Conservation (phyloP, 129 eudicot genomes). For the Mikania micrantha region DNA sequence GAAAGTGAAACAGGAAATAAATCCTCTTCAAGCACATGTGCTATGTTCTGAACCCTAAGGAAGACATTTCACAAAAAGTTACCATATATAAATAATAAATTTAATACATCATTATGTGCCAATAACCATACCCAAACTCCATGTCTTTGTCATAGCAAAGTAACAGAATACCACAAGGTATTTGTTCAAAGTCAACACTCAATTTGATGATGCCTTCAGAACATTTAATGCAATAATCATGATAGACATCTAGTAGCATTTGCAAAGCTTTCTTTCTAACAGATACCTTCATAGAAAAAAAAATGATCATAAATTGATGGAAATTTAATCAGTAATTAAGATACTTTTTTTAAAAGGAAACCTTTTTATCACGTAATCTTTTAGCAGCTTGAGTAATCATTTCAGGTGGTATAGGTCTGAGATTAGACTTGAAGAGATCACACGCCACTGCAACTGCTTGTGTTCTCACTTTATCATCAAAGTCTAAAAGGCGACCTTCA, state of each 20-base stretch:
- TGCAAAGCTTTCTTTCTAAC: constrained; percentile 71
- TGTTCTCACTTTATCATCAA: constrained; percentile 82
- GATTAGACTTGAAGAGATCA: constrained; percentile 62
- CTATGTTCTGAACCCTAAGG: constrained; percentile 70
- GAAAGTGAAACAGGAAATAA: constrained; percentile 76
- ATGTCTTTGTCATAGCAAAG: constrained; percentile 78
- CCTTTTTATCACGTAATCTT: constrained; percentile 96
- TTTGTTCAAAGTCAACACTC: constrained; percentile 61
- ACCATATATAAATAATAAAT: neutral
- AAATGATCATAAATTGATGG: constrained; percentile 8
- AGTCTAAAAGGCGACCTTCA: constrained; percentile 76
- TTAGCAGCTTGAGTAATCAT: constrained; percentile 68
- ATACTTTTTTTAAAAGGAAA: constrained; percentile 10
- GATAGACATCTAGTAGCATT: constrained; percentile 81
- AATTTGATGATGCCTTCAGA: constrained; percentile 42
- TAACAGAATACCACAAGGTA: constrained; percentile 79
- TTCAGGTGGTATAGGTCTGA: constrained; percentile 39
- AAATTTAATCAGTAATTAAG: constrained; percentile 3
- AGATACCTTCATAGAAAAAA: constrained; percentile 40
- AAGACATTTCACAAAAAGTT: constrained; percentile 8
- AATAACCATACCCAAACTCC: constrained; percentile 63
- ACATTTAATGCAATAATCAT: constrained; percentile 66
- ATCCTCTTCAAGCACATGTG: constrained; percentile 60
- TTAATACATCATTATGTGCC: neutral
- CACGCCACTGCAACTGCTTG: constrained; percentile 73